Evolutionary conservation across 176 grass and related monocot species (phyloP), one percentile per base, ranked within the genome.

Genomic region (Rhynchospora pubera): DNA sequence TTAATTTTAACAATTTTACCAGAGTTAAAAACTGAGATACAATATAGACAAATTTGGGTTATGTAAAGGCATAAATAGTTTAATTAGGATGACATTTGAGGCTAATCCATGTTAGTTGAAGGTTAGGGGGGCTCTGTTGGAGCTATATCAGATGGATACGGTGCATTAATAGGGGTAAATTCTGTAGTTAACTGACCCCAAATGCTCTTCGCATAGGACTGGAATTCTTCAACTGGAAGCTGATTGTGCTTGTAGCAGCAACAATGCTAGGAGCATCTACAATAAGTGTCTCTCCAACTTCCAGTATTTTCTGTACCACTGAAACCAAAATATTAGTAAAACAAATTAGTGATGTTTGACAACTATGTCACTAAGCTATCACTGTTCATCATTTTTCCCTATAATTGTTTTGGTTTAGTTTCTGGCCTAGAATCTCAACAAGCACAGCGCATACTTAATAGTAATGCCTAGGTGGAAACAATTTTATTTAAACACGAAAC

Each of bases 291-390:
- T 99, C 92, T 10, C 77, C 85, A 22, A 88, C 87, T 82, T 79
- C 84, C 80, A 99, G 93, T 84, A 99, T 88, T 91, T 99, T 95
- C 89, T 95, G 96, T 87, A 85, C 93, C 77, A 99, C 96, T 95
- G 86, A 51, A 81, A 86, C 82, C 81, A 80, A 61, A 58, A 24
- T 28, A 34, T 24, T 59, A 28, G 12, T 19, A 13, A 71, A 26
- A 65, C 21, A 56, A 77, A 69, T 77, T 11, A 77, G 47, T 55
- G 16, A 56, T 56, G 50, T 77, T 70, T 77, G 28, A 55, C 72
- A 32, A 56, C 12, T 34, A 56, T 23, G 32, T 22, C 48, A 76
- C 9, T 5, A 55, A 16, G 72, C 48, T 9, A 13, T 7, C 30
- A 28, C 39, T 13, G 44, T 28, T 16, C 34, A 21, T 48, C 18